Conservation (phyloP, 73 alveolate species). For the Tetrahymena elliotti region DNA sequence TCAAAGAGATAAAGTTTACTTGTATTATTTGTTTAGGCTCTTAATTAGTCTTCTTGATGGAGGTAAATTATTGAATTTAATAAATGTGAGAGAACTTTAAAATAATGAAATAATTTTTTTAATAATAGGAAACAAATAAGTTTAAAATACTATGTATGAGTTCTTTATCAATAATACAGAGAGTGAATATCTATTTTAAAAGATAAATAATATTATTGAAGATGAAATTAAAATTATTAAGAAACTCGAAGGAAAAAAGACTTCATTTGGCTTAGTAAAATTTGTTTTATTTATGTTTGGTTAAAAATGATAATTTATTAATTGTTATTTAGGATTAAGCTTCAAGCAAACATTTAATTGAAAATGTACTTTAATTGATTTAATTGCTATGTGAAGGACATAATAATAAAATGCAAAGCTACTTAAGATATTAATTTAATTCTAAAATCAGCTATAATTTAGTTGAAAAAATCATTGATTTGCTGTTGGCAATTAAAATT, state of each 20-base stretch:
- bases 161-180: not conserved
- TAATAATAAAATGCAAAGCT: slow-evolving; percentile 33
- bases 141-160: slow-evolving; percentile 21
- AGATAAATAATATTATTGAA: slow-evolving; percentile 2
- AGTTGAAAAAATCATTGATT: not conserved
- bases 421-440: slow-evolving; percentile 33
- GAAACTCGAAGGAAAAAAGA: not conserved
- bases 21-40: not conserved
- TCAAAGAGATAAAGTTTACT: not conserved
- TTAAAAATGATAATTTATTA: slow-evolving; percentile 2
- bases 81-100: not conserved
- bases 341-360: not conserved
- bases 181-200: slow-evolving; percentile 18
- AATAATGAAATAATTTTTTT: not conserved
- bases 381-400: slow-evolving; percentile 51
- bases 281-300: not conserved
- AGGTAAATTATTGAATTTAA: not conserved
- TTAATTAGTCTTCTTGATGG: slow-evolving; percentile 1
- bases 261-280: not conserved
- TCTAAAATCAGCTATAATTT: slow-evolving; percentile 37
- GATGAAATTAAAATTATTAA: not conserved
- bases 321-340: slow-evolving; percentile 10
- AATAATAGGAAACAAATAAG: slow-evolving; percentile 1
- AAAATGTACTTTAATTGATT: slow-evolving; percentile 13
- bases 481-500: not conserved